phyloP scores from a whole-genome alignment of 192 early-diverging fungal species.

The Powellomyces hirtus region DNA sequence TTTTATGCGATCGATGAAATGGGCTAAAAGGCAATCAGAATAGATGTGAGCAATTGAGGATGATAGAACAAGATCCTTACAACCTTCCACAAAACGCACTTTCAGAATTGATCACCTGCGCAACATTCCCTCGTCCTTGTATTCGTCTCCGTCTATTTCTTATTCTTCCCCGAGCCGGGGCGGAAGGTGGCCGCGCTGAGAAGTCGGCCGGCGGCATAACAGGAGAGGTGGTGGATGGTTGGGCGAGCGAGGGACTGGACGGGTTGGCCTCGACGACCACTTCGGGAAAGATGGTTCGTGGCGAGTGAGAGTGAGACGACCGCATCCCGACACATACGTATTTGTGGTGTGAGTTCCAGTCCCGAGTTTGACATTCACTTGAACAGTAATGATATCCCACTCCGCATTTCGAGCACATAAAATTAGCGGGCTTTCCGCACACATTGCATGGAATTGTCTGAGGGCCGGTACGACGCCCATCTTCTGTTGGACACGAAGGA shows the following conservation, averaged over 20 bases:
- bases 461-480: too few relatives aligned
- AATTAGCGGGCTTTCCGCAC: conserved; percentile 31
- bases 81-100: conserved; percentile 32
- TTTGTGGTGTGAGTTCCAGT: conserved; percentile 55
- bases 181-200: neutral
- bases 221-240: neutral
- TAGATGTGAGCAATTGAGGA: neutral
- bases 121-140: conserved; percentile 24
- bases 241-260: neutral
- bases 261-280: neutral
- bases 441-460: conserved; percentile 19
- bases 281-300: neutral
- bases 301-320: neutral
- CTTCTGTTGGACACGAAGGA: too few relatives aligned
- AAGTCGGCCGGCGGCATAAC: too few relatives aligned
- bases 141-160: conserved; percentile 6
- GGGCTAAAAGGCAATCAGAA: neutral
- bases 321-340: conserved; percentile 27
- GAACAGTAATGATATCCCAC: conserved; percentile 52
- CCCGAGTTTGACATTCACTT: conserved; percentile 52
- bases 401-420: conserved; percentile 38
- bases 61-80: neutral
- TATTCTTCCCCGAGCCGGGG: neutral
- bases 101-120: conserved; percentile 30
- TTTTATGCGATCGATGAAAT: conserved; percentile 13